Conservation (phyloP, 768 basidiomycete genomes). For the Mycena sanguinolenta region DNA sequence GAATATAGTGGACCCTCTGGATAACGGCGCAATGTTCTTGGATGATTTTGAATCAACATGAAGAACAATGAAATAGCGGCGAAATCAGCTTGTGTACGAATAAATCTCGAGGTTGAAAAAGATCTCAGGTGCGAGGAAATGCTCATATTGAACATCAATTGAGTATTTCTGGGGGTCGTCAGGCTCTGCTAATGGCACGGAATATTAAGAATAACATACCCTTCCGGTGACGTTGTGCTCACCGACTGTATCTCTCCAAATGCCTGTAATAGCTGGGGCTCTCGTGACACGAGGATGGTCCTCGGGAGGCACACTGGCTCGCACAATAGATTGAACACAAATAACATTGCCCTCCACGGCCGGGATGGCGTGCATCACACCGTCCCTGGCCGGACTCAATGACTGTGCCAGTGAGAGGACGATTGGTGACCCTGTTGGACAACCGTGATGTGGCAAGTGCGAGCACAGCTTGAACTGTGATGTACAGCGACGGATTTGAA, state of each 20-base stretch:
- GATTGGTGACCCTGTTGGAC: constrained; percentile 88
- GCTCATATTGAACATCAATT: constrained; percentile 98
- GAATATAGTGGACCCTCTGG: constrained; percentile 99
- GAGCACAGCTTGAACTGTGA: constrained; percentile 98
- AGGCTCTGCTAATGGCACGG: constrained; percentile 4
- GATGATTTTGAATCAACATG: neutral
- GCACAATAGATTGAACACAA: constrained; percentile 94
- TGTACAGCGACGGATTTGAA: constrained; percentile 99
- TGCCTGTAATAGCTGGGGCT: constrained; percentile 97
- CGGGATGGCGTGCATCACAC: constrained; percentile 98
- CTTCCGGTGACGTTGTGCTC: constrained; percentile 94
- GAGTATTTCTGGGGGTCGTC: constrained; percentile 80
- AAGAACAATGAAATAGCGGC: neutral
- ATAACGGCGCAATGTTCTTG: constrained; percentile 96
- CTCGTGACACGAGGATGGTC: constrained; percentile 93
- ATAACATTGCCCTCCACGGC: constrained; percentile 98
- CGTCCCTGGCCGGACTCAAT: constrained; percentile 99
- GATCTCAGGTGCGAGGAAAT: constrained; percentile 98
- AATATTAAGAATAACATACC: constrained; percentile 60
- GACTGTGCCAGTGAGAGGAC: constrained; percentile 95
- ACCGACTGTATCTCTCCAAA: constrained; percentile 93
- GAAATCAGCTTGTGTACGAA: constrained; percentile 88
- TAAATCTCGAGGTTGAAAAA: constrained; percentile 99
- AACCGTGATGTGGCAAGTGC: constrained; percentile 99
- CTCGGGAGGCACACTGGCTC: constrained; percentile 93